Base-by-base conservation (phyloP, 768 basidiomycete species). In the Coprinopsis strossmayeri region DNA sequence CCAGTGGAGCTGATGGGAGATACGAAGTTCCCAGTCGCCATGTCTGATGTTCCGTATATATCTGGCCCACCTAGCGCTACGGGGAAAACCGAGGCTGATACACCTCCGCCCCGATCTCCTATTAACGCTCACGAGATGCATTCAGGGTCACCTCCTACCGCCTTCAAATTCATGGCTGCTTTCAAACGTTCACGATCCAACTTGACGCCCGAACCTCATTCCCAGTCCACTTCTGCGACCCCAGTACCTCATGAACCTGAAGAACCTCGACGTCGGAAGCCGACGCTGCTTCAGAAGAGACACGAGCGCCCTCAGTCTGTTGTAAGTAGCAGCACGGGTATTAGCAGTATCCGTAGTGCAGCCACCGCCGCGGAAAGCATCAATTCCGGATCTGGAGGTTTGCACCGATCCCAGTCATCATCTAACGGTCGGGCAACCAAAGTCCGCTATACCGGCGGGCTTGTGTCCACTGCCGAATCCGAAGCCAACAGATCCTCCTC, bases 131-230 rank as follows among this genome's bases (percentile, higher is more conserved):
- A 62, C 23, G 53, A 55, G 15, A 61, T 59, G 7, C 55, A 43
- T 23, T 46, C 66, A 12, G 59, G 59, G 12, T 74, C 74, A 49
- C 69, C 80, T 12, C 74, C 82, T 3, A 76, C 76, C 3, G 81
- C 76, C 5, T 84, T 79, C 69, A 85, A 74, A 61, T 78, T 86
- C 51, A 72, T 82, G 50, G 70, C 74, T 20, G 78, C 74, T 12
- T 84, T 87, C 65, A 84, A 77, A 52, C 76, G 77, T 30, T 81
- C 84, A 18, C 70, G 76, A 45, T 78, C 78, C n/a, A 82, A 75
- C 53, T 57, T 83, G 17, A 69, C 73, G 1, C 67, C 74, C 2
- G 70, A 77, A 27, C 68, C 71, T 26, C 57, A 53, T 25, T 48
- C 49, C 23, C 23, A 26, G n/a, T 45, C 49, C 4, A 30, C 34